Base-by-base conservation (phyloP, 331 rosid species). In the Prunus yedoensis region DNA sequence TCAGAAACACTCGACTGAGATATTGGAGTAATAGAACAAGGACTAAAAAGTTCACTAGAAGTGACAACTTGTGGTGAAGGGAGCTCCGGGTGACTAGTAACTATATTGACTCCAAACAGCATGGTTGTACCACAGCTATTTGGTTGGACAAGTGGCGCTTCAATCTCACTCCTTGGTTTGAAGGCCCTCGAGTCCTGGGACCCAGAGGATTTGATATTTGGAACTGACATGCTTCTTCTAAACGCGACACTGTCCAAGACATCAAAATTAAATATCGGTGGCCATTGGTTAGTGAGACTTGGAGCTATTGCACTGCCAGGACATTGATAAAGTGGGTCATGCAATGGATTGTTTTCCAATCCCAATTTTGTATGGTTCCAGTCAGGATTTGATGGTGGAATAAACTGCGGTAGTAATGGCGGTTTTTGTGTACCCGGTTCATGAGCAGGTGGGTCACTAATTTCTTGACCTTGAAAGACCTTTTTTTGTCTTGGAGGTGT, bases 391-490 rank as follows among this genome's bases (percentile, higher is more conserved):
- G 80, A 38, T 18, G 80, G 71, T 25, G 30, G 16, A 13, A 27
- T 28, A 16, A 43, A 59, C 58, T 74, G 71, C 16, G 84, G 75
- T 35, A 73, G 20, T 62, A 73, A 16, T 27, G 61, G 18, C 46
- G 57, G 74, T 45, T 47, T 82, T 70, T 74, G 69, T 30, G 80
- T 80, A 73, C 50, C 70, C 45, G 30, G 79, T 65, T 45, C 82
- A 79, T 71, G 59, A 73, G 72, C 59, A 74, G 38, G 49, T 28
- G 30, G 49, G 3, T 73, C 77, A 38, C 75, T 83, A 67, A 53
- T 70, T 78, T 86, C 89, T 88, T 90, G 88, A 85, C 88, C 89
- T 85, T 86, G 93, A 72, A 90, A 86, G 88, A 79, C 89, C 89
- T 57, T 66, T 41, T 60, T 66, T 71, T 28, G 43, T 61, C 74